phyloP scores from a whole-genome alignment of 352 stramenopile species.

The Thraustochytrium sp. region DNA sequence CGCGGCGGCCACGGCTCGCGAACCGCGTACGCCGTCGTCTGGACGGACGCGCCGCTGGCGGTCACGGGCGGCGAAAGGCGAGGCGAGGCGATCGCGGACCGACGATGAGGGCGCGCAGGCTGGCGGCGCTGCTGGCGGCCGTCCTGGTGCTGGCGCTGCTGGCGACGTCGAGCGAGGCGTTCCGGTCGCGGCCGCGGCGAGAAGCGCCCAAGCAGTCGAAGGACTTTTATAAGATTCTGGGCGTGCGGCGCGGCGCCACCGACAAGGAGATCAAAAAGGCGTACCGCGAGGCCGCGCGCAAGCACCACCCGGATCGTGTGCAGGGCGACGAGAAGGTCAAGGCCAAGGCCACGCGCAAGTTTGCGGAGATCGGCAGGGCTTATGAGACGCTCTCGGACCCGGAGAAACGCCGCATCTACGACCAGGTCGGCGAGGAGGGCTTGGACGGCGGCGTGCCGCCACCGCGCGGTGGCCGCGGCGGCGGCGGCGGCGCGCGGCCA shows the following conservation, averaged over 20 bases:
- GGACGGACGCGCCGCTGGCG: no score
- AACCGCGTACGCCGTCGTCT: no score
- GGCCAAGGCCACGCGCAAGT: constrained; percentile 78
- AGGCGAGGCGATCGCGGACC: no score
- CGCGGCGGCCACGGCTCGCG: no score
- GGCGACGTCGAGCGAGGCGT: neutral
- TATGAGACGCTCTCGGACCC: constrained; percentile 86
- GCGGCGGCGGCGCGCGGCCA: neutral
- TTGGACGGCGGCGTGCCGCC: neutral
- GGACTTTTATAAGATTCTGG: constrained; percentile 94
- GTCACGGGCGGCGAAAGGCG: no score
- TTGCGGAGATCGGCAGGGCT: constrained; percentile 81
- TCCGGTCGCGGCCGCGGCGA: neutral
- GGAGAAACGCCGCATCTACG: constrained; percentile 85
- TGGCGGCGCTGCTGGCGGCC: neutral
- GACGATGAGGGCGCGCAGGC: neutral
- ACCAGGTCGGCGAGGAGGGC: constrained; percentile 54
- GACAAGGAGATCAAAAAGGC: constrained; percentile 97
- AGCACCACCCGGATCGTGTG: constrained; percentile 90
- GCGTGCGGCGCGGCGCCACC: constrained; percentile 70
- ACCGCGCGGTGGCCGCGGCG: neutral
- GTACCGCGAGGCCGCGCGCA: constrained; percentile 91
- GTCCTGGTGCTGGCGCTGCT: neutral
- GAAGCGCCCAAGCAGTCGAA: neutral
- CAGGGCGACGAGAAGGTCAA: constrained; percentile 80